A percentile compares a stretch with the other conserved stretches of the same genome.
These are phyloP conservation scores for Domatiomyces catenatus DNA, from an alignment of 2,329 filamentous ascomycete species.

Conservation along the genomic window DNA sequence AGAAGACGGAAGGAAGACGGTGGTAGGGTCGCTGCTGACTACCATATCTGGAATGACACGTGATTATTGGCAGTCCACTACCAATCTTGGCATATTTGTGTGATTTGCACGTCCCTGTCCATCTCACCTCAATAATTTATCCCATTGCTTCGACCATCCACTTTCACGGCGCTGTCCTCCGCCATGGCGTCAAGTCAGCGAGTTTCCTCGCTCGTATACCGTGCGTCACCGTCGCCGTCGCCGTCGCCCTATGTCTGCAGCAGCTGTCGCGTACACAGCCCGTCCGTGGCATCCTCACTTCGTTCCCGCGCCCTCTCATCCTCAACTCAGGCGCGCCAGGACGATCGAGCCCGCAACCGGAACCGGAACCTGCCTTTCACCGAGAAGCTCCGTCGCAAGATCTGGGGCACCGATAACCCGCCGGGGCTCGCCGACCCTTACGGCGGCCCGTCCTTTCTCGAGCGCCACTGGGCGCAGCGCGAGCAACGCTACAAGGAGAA, in stretches of 20 bases:
- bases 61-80: too few species aligned
- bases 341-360: not conserved
- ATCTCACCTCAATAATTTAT: not conserved
- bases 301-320: not conserved
- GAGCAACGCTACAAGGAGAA: conserved; percentile 7
- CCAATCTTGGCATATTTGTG: not conserved
- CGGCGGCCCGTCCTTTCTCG: conserved; percentile 24
- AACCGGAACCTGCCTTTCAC: conserved; percentile 20
- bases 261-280: not conserved
- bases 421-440: conserved; percentile 36
- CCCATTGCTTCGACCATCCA: not conserved
- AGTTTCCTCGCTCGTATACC: not conserved
- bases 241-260: not conserved
- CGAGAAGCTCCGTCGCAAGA: conserved; percentile 31
- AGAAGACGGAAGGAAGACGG: too few species aligned
- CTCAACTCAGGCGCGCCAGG: not conserved
- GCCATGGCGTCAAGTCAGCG: not conserved
- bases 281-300: not conserved
- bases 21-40: too few species aligned
- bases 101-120: not conserved
- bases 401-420: conserved; percentile 37
- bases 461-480: conserved; percentile 12
- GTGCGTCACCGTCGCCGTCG: not conserved
- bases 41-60: too few species aligned
- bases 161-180: not conserved